Evolutionary conservation across 768 basidiomycete species (phyloP).

Genomic region (Terana coerulea): DNA sequence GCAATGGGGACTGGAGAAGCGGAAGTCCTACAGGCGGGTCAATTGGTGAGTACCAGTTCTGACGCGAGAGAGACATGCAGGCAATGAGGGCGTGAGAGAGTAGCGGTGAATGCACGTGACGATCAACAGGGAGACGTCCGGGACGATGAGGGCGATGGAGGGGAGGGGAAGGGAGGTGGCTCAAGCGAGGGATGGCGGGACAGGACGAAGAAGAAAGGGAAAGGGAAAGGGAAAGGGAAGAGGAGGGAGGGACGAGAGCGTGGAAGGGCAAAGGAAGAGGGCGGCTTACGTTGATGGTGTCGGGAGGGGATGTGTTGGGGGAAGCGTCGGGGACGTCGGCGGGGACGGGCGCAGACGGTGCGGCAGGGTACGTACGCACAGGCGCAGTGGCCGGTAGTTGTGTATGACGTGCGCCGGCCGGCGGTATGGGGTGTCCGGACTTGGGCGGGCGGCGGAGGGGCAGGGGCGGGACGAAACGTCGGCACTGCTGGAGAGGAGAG

Average conservation of each 20-base stretch:
- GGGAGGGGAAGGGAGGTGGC: neutral
- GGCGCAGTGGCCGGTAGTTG: neutral
- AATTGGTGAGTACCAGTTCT: constrained; percentile 2
- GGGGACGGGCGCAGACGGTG: neutral
- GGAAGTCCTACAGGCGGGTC: too few relatives aligned
- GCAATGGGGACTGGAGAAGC: too few relatives aligned
- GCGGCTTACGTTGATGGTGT: constrained; percentile 9
- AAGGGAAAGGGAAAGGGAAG: neutral
- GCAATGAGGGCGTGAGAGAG: constrained; percentile 4
- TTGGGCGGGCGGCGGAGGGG: constrained; percentile 1
- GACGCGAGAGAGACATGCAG: neutral
- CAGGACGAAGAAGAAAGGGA: neutral
- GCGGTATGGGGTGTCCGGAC: neutral
- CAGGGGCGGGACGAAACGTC: neutral
- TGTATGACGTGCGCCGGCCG: constrained; percentile 3
- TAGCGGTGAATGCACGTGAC: constrained; percentile 7
- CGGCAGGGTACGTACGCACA: too few relatives aligned
- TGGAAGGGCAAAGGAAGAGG: neutral
- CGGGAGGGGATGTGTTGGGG: constrained; percentile 8
- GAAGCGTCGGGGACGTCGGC: constrained; percentile 3
- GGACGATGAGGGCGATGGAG: neutral
- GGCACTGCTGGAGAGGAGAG: neutral
- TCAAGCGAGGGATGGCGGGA: neutral
- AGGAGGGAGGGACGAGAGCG: neutral
- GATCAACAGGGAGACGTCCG: constrained; percentile 2